These are phyloP conservation scores for Kodamaea fukazawae DNA, from an alignment of 805 yeast species.

Conservation along the genomic window DNA sequence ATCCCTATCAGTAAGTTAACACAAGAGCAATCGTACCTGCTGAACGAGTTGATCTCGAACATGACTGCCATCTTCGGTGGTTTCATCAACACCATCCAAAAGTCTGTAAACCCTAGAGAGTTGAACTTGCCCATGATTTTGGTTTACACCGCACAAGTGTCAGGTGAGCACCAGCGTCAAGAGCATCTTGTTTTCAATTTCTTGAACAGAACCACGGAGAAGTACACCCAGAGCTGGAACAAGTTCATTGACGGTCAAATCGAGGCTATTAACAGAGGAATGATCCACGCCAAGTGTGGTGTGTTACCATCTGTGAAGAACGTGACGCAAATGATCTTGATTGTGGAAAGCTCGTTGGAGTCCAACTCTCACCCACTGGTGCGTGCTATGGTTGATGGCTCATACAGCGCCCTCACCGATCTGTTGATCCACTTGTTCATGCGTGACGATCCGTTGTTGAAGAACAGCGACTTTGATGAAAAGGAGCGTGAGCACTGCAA, in stretches of 20 bases:
- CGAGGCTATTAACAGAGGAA: conserved; percentile 32
- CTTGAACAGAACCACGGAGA: conserved; percentile 51
- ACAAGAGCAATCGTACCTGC: conserved; percentile 44
- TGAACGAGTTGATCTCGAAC: conserved; percentile 40
- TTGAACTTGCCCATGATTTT: conserved; percentile 34
- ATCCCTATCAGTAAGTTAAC: conserved; percentile 27
- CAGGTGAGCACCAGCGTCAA: conserved; percentile 48
- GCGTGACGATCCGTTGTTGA: conserved; percentile 43
- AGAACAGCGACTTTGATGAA: conserved; percentile 43
- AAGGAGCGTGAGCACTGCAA: conserved; percentile 41
- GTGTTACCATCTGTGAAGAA: conserved; percentile 33
- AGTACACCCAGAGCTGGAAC: conserved; percentile 55
- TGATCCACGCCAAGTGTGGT: conserved; percentile 36
- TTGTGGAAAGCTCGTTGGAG: conserved; percentile 32
- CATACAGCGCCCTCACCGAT: conserved; percentile 32
- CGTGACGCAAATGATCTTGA: conserved; percentile 29
- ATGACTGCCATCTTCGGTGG: conserved; percentile 48
- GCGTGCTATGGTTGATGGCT: conserved; percentile 23
- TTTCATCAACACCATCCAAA: conserved; percentile 34
- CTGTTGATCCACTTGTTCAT: conserved; percentile 34
- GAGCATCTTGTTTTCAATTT: conserved; percentile 55
- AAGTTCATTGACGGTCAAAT: conserved; percentile 57
- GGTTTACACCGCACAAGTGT: conserved; percentile 26
- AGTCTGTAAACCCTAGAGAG: conserved; percentile 36
- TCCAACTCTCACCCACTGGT: conserved; percentile 21